Evolutionary conservation across 495 filamentous ascomycete species (phyloP), one percentile per base, ranked within the genome.

Genomic region (Penicillium alfredii): DNA sequence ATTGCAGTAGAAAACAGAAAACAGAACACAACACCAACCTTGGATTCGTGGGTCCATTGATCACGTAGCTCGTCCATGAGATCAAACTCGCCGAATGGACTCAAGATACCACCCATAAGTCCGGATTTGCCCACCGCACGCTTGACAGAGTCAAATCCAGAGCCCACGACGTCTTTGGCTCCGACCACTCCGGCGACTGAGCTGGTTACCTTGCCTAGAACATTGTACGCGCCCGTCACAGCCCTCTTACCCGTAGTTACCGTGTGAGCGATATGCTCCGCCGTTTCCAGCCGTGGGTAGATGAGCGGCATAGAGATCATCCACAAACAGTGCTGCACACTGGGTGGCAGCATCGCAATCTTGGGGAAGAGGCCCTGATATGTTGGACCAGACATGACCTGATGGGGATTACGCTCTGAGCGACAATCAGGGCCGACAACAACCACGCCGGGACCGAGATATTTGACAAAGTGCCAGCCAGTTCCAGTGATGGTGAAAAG

Each of bases 381-480:
- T 3, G 92, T 96, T 29, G 92, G 88, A 5, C 92, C 92, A 3
- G 90, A 92, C 71, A 98, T 80, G 29, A 98, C 90, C 46, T 94
- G 88, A 40, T 82, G 78, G 18, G 82, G 86, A 40, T 85, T 95
- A 10, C 92, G 72, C 59, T 98, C 92, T 1, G 86, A 92, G 26
- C 92, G 82, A 45, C 84, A 87, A 58, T 98, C 92, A 0, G 86
- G 79, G 2, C 92, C 92, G 22, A 94, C 80, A 3, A 90, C 82
- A 0, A 88, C 87, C 1, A 98, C 84, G 6, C 85, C 83, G 1
- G 92, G 93, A 0, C 92, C 92, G 9, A 98, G 78, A 51, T 81
- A 95, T 57, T 98, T 98, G 64, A 98, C 74, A 54, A 95, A 97
- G 57, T 98, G 92, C 92, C 92, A 98, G 10, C 92, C 92, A 1